Conservation (phyloP, 2,329 filamentous ascomycete species). For the Trichoderma simmonsii region DNA sequence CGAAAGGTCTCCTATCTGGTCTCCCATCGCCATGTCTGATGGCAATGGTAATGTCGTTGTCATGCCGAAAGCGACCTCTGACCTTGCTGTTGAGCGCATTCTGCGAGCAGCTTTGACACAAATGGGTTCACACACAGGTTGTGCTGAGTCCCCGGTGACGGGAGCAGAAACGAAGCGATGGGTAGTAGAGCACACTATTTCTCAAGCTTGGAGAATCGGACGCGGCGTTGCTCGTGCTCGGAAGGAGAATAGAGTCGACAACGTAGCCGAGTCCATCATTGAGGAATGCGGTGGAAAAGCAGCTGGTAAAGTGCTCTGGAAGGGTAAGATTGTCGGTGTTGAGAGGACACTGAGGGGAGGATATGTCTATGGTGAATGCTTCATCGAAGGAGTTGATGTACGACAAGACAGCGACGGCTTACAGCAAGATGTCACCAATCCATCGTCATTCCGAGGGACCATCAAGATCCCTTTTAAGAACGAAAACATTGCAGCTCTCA, state of each 20-base stretch:
- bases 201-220: constrained; percentile 57
- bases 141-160: constrained; percentile 47
- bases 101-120: constrained; percentile 51
- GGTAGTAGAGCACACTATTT: constrained; percentile 52
- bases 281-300: constrained; percentile 53
- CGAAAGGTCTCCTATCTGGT: constrained; percentile 44
- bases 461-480: constrained; percentile 71
- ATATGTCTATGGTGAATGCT: constrained; percentile 58
- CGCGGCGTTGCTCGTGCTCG: constrained; percentile 54
- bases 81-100: constrained; percentile 47
- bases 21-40: constrained; percentile 47
- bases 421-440: background rate
- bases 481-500: constrained; percentile 64
- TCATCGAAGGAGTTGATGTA: constrained; percentile 49
- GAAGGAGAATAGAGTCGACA: constrained; percentile 47
- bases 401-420: constrained; percentile 28
- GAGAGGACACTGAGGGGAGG: constrained; percentile 55
- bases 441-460: constrained; percentile 38
- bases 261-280: constrained; percentile 56
- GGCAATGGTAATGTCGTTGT: constrained; percentile 50
- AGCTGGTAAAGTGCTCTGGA: constrained; percentile 56
- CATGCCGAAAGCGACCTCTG: constrained; percentile 48
- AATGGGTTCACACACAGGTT: constrained; percentile 53
- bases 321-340: constrained; percentile 62
- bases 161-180: constrained; percentile 49